Conservation (phyloP, 2,329 filamentous ascomycete species). For the Xylariaceae sp. region DNA sequence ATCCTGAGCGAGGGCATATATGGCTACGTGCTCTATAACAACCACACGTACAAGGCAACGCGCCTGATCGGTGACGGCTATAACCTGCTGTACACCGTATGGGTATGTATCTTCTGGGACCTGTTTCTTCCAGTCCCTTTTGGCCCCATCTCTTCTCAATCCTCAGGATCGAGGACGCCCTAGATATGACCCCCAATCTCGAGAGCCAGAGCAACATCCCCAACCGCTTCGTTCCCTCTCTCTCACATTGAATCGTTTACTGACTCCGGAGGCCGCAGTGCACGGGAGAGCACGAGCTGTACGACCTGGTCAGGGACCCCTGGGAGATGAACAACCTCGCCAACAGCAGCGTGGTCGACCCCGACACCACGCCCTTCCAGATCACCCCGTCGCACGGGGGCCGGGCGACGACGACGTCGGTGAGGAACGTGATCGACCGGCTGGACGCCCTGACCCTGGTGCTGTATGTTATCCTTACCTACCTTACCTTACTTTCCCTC, state of each 20-base stretch:
- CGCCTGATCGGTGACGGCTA: conserved; percentile 39
- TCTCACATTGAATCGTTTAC: too few species aligned
- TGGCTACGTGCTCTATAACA: conserved; percentile 18
- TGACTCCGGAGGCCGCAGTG: too few species aligned
- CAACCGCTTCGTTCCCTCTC: too few species aligned
- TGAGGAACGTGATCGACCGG: neutral
- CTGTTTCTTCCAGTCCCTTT: too few species aligned
- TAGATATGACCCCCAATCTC: too few species aligned
- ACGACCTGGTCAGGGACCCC: conserved; percentile 30
- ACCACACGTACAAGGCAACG: conserved; percentile 49
- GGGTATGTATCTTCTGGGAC: too few species aligned
- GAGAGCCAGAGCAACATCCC: too few species aligned
- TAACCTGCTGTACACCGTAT: conserved; percentile 38
- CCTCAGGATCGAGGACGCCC: too few species aligned
- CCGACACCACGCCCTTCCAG: neutral
- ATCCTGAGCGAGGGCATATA: conserved; percentile 23
- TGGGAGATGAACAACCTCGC: neutral
- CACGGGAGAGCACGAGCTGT: conserved; percentile 48
- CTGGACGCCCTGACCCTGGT: neutral
- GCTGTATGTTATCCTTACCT: too few species aligned
- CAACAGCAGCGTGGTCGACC: neutral
- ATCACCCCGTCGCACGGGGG: neutral
- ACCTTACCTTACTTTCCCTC: too few species aligned
- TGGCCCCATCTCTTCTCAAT: too few species aligned
- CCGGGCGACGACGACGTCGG: neutral